phyloP scores from a whole-genome alignment of 2,329 filamentous ascomycete species.

The Pestalotiopsis fici region DNA sequence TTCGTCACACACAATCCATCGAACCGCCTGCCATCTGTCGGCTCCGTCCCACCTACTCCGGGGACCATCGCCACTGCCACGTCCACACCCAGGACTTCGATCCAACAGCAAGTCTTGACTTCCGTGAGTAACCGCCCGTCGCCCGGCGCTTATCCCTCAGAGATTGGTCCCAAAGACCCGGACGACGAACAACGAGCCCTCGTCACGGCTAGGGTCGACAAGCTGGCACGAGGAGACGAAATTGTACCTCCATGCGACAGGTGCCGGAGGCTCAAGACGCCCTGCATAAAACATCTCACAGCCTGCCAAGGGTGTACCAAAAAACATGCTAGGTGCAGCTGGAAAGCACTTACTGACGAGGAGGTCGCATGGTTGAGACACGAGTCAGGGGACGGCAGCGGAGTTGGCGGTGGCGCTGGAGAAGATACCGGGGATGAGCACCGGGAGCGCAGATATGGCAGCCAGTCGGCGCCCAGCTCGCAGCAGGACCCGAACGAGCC shows the following conservation, averaged over 20 bases:
- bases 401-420: constrained; percentile 10
- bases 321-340: constrained; percentile 86
- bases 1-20: constrained; percentile 37
- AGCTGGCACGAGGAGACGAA: constrained; percentile 69
- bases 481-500: constrained; percentile 21
- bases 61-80: constrained; percentile 24
- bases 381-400: constrained; percentile 20
- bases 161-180: constrained; percentile 26
- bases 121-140: constrained; percentile 26
- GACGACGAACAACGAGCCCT: constrained; percentile 46
- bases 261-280: constrained; percentile 76
- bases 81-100: constrained; percentile 27
- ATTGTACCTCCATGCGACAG: constrained; percentile 84
- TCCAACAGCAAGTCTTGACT: constrained; percentile 25
- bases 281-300: constrained; percentile 83
- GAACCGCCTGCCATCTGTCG: constrained; percentile 26
- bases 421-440: constrained; percentile 30
- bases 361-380: constrained; percentile 50
- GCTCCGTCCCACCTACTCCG: constrained; percentile 31
- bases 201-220: constrained; percentile 76
- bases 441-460: constrained; percentile 18
- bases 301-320: constrained; percentile 87
- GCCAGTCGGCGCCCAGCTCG: constrained; percentile 18
- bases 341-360: constrained; percentile 77
- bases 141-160: constrained; percentile 23